Evolutionary conservation across 148 eudicot genomes (phyloP), one percentile per base, ranked within the genome.

Genomic region (Camellia granthamiana): DNA sequence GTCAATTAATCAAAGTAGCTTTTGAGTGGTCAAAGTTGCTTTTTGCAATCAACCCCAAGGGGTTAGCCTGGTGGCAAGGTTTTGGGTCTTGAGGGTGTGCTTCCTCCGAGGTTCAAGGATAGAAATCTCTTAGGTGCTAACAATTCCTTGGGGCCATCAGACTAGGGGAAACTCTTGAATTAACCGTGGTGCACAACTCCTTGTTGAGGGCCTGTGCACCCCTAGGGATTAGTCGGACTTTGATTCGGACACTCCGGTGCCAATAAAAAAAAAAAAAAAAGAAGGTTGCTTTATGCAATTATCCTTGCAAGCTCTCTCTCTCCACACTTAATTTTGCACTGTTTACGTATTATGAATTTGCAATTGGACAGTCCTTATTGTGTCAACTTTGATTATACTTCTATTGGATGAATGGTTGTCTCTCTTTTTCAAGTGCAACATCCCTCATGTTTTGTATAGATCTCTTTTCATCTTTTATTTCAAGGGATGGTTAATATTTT

Each of bases 401-500:
- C 55, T 5, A 47, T 10, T 47, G 7, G 30, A 52, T 47, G 13
- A 54, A 70, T 70, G 3, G 74, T 9, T 70, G 56, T 38, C n/a
- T n/a, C 56, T 70, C 14, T 12, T 1, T 46, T 70, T 56, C 12
- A 5, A 38, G 52, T 49, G 60, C 18, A 16, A 54, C 38, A 23
- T 54, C 12, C 12, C 5, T 52, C 76, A 52, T 14, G 43, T 54
- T 30, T 55, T 55, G 19, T 15, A 0, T 10, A 4, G 42, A n/a
- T 51, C 21, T 41, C 15, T 12, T 30, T 74, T 15, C 7, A 14
- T 74, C 19, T 30, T 6, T 55, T 7, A 60, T 15, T 42, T 21
- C 16, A 42, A 19, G 77, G 78, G 42, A 66, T 16, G 23, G 54
- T 67, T 80, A 12, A 71, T 60, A 60, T 63, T 71, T 12, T 54